Base-by-base conservation (phyloP, 2,329 filamentous ascomycete genomes). In the Fusarium phyllophilum region DNA sequence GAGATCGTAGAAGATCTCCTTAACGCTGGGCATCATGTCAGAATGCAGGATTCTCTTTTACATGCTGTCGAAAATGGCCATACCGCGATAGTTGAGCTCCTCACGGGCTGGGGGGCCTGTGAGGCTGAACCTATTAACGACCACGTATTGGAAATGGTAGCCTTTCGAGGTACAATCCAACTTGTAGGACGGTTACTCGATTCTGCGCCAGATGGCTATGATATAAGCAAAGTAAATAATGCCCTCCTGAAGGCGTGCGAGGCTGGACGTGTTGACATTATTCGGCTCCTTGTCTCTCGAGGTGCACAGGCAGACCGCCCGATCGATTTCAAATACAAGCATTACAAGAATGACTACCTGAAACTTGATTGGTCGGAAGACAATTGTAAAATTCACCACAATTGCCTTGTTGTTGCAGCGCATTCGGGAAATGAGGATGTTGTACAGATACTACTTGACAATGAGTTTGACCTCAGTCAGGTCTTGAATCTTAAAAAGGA, bases 211-310 rank as follows among this genome's bases (percentile, higher is more conserved):
- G 13, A 20, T 14, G 15, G 2, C 1, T 10, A 10, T 26, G 11
- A 12, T 6, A 26, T 8, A 13, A 12, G 3, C n/a, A 18, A 8
- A 2, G n/a, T n/a, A n/a, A n/a, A n/a, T n/a, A n/a, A n/a, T n/a
- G 42, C 44, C 17, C 44, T 46, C 6, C 29, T 5, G 12, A 29
- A 5, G 13, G 44, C 44, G 6, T 46, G 11, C 1, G 6, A 20
- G 24, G 44, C 44, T 24, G 44, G 44, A 5, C 44, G 44, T 20
- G 3, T 20, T 8, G 44, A 46, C 12, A 14, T 29, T 20, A 6
- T 18, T 3, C 17, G 24, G 24, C 44, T 46, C 17, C 44, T 45
- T 1, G 7, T 45, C 0, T 45, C n/a, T 24, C 15, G 17, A 13
- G n/a, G 42, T 26, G 24, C 42, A 24, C 11, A 26, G 6, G 11